phyloP scores from a whole-genome alignment of 2,329 filamentous ascomycete genomes.

The Phialophora verrucosa region DNA sequence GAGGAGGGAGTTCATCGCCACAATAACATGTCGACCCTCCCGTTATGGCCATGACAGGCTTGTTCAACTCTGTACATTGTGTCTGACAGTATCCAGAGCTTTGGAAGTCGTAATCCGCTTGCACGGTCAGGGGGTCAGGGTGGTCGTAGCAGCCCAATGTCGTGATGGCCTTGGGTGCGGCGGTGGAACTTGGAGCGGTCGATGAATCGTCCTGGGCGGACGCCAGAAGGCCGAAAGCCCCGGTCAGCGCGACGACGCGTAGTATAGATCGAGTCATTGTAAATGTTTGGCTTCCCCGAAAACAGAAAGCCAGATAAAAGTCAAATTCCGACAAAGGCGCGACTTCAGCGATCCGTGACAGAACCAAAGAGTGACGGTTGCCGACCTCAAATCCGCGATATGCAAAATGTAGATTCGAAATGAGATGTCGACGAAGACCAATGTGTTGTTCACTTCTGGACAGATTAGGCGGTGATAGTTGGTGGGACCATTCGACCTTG shows the following conservation, averaged over 20 bases:
- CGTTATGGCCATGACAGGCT: constrained; percentile 66
- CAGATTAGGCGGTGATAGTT: background rate
- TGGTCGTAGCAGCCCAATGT: constrained; percentile 53
- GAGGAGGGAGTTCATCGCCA: constrained; percentile 70
- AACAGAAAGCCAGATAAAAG: constrained; percentile 1
- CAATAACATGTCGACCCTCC: constrained; percentile 72
- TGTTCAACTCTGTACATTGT: constrained; percentile 56
- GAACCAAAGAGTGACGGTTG: background rate
- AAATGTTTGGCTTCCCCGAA: constrained; percentile 5
- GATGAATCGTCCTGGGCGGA: constrained; percentile 30
- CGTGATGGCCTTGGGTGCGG: constrained; percentile 28
- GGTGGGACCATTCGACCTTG: constrained; percentile 1
- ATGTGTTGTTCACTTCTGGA: background rate
- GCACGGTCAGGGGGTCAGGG: constrained; percentile 53
- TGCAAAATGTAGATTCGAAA: background rate
- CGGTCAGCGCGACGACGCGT: constrained; percentile 27
- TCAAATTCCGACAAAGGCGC: constrained; percentile 9
- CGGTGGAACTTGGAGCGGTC: constrained; percentile 7
- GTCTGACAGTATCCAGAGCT: constrained; percentile 62
- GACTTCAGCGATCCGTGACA: background rate
- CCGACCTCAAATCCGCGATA: background rate
- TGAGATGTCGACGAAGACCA: background rate
- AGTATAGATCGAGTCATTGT: constrained; percentile 33
- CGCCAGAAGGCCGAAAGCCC: constrained; percentile 25
- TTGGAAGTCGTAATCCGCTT: constrained; percentile 59